Evolutionary conservation across 257 asterid species (phyloP), one percentile per base, ranked within the genome.

Genomic region (Thymus mandschuricus): DNA sequence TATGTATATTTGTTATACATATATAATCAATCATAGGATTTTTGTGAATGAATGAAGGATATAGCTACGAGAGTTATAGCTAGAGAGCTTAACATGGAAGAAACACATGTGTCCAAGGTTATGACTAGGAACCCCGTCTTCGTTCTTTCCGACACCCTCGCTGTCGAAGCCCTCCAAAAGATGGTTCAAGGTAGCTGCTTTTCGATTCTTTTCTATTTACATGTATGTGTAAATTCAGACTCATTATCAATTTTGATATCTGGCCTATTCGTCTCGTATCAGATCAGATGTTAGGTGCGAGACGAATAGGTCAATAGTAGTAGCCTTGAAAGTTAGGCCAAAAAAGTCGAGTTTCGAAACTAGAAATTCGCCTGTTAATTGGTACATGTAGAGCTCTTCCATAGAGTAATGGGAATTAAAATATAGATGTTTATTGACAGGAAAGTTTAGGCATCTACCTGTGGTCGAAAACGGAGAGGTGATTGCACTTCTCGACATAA

Each of bases 401-500:
- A 1, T 35, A 4, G 41, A 35, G 41, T 35, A 35, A 35, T 35
- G 41, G 41, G 41, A 35, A 35, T n/a, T n/a, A n/a, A n/a, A 4
- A 5, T 35, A 35, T 35, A 35, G 6, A 8, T 38, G 28, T 69
- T 41, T 71, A 69, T 52, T 41, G 4, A 45, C 92, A 95, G 99
- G 99, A 66, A 95, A 95, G 75, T 95, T 95, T 73, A 92, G 99
- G 70, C 99, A 95, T 81, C 76, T 95, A 63, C 99, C 98, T 0
- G 98, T 95, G 69, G 99, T 95, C 21, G 98, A 95, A 56, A 88
- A 95, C 64, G 99, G 99, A 30, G 98, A 95, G 83, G 99, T 95
- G 66, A 84, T 95, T 82, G 97, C 99, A 58, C 70, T 95, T 54
- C 97, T 95, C 46, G 99, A 95, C 83, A 95, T 95, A 69, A 93